phyloP scores from a whole-genome alignment of 805 yeast genomes.

The Metahyphopichia silvanorum region DNA sequence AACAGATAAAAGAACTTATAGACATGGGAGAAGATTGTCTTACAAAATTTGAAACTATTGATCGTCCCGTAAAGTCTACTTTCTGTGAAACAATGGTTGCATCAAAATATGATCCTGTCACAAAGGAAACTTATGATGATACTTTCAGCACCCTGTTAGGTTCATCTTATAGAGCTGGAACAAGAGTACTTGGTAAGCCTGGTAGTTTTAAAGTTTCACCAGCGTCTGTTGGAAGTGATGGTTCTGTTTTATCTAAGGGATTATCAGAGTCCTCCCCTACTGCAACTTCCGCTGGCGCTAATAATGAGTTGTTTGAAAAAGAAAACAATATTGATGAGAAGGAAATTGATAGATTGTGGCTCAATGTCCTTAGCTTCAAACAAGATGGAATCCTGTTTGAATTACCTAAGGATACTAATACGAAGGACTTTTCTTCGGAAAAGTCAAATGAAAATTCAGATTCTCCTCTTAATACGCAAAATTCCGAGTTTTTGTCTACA shows the following conservation, averaged over 20 bases:
- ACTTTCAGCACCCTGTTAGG: neutral
- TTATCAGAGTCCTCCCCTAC: neutral
- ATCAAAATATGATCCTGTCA: slow-evolving; percentile 8
- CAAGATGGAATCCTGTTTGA: no score
- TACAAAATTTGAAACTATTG: slow-evolving; percentile 17
- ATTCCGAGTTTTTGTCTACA: no score
- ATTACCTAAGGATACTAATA: no score
- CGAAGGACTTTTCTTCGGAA: no score
- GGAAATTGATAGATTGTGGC: slow-evolving; percentile 35
- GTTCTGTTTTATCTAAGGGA: no score
- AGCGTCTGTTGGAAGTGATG: neutral
- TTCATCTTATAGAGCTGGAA: neutral
- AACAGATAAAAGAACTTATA: slow-evolving; percentile 25
- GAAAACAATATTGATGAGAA: slow-evolving; percentile 13
- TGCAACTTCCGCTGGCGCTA: neutral
- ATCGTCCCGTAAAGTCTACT: slow-evolving; percentile 3
- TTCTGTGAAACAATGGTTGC: slow-evolving; percentile 5
- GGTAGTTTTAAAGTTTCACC: neutral
- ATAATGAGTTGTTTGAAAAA: neutral
- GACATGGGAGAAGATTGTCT: slow-evolving; percentile 21
- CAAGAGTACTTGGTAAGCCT: neutral
- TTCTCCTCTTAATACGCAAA: no score
- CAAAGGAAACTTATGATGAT: slow-evolving; percentile 8
- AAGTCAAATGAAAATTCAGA: no score
- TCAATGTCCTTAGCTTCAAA: slow-evolving; percentile 28